Evolutionary conservation across 768 basidiomycete species (phyloP), one percentile per base, ranked within the genome.

Genomic region (Wakefieldia striispora): DNA sequence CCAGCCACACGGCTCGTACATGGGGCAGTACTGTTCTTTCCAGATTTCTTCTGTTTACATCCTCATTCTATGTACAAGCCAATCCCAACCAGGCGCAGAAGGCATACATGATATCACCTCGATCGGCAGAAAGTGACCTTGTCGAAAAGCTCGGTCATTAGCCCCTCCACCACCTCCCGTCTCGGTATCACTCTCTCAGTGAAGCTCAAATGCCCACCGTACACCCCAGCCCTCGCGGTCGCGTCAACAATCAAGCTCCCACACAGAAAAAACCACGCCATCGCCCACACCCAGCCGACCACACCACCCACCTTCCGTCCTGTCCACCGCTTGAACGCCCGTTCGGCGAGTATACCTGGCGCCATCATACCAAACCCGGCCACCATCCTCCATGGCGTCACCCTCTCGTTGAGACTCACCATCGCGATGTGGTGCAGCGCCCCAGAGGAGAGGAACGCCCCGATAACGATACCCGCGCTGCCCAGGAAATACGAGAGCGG

Each of bases 331-430:
- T 48, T 37, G 51, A 50, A 68, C 20, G 1, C 49, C 20, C 23
- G 61, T 60, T 85, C 83, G 20, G 78, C 42, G 3, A 79, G 45
- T 16, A 78, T 60, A 3, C 80, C 81, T 1, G 77, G 51, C 12
- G 75, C 82, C 66, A 75, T 80, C 60, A 79, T 64, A 36, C 82
- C 48, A 60, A 84, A 86, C 56, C 77, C 80, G 2, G 75, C 75
- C 0, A 67, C 63, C 26, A 79, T 68, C 14, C 55, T 47, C 49
- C 40, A 42, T 17, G 75, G 70, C 27, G 82, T 80, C 1, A 72
- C 67, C n/a, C 77, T 77, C 11, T 68, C 64, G 2, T 77, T 77
- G 73, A 83, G 72, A 3, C 75, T 75, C 76, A 78, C 80, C 35
- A 79, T 43, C 11, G 76, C 78, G 10, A 76, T 40, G 50, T 79